Evolutionary conservation across 129 eudicot species (phyloP), one percentile per base, ranked within the genome.

Genomic region (Helianthus tuberosus): DNA sequence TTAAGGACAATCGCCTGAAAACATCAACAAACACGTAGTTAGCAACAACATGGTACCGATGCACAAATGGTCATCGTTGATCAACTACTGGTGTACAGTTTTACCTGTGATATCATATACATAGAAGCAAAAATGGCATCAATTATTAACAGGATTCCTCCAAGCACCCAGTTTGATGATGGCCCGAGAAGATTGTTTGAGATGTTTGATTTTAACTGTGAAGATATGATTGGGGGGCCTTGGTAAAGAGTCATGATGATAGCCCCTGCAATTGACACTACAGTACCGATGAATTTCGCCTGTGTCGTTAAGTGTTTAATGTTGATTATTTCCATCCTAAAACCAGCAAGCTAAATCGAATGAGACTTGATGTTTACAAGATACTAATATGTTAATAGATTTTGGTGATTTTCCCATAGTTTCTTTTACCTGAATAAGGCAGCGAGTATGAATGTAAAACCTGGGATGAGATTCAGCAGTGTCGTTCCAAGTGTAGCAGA

Each of bases 401-500:
- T 43, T 43, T 43, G 47, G 47, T 43, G 47, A 43, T 43, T 43
- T 43, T 43, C 47, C 10, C 11, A 43, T 43, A 43, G 2, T 43
- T 7, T 23, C 36, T 15, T 9, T 70, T 61, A 93, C 98, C 98
- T 81, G 78, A 81, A 90, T 61, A 93, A 46, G 66, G 83, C 67
- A 63, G 98, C 90, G 36, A 93, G 88, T 60, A 90, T 27, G 81
- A 93, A 93, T 6, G 96, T 93, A 48, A 88, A 85, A 47, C 96
- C 96, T 4, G 96, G 98, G 60, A 84, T 83, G 80, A 93, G 96
- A 68, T 93, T 93, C 77, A 89, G 90, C 83, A 93, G 77, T 16
- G 96, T 85, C 1, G 96, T 72, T 69, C 84, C 95, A 71, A 89
- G 90, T 60, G 84, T 82, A 15, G 96, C 92, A 51, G 86, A 79